These are phyloP conservation scores for Phytophthora brassicae DNA, from an alignment of 352 stramenopile genomes.

Conservation along the genomic window DNA sequence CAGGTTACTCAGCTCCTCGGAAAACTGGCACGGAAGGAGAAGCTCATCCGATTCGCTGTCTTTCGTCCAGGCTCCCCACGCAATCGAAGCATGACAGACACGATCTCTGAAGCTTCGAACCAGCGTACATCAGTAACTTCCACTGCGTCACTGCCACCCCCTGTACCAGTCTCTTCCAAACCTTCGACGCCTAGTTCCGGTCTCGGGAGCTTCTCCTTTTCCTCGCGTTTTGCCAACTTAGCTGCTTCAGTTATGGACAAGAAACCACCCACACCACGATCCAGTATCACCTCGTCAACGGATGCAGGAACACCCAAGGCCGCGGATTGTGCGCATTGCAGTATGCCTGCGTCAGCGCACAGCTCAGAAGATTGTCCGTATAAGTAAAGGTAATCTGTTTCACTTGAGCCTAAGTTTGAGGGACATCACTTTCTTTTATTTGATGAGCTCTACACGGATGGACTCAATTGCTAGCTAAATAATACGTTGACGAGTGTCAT, in stretches of 20 bases:
- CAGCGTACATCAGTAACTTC: conserved; percentile 41
- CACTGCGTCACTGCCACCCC: conserved; percentile 35
- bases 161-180: conserved; percentile 36
- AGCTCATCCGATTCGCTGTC: conserved; percentile 78
- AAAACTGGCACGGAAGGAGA: conserved; percentile 76
- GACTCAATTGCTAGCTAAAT: conserved; percentile 42
- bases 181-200: conserved; percentile 35
- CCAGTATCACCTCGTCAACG: conserved; percentile 22
- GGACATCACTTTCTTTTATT: conserved; percentile 31
- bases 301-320: conserved; percentile 32
- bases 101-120: conserved; percentile 52
- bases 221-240: conserved; percentile 63
- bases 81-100: conserved; percentile 39
- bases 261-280: conserved; percentile 38
- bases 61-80: conserved; percentile 61
- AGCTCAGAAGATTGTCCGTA: conserved; percentile 57
- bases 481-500: conserved; percentile 32
- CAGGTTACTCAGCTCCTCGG: conserved; percentile 71
- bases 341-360: conserved; percentile 45
- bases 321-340: conserved; percentile 48
- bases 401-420: conserved; percentile 3
- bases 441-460: conserved; percentile 32
- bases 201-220: conserved; percentile 50
- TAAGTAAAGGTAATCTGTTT: conserved; percentile 24
- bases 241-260: conserved; percentile 56